Evolutionary conservation across 352 stramenopile species (phyloP).

Genomic region (Globisporangium orthogonon): DNA sequence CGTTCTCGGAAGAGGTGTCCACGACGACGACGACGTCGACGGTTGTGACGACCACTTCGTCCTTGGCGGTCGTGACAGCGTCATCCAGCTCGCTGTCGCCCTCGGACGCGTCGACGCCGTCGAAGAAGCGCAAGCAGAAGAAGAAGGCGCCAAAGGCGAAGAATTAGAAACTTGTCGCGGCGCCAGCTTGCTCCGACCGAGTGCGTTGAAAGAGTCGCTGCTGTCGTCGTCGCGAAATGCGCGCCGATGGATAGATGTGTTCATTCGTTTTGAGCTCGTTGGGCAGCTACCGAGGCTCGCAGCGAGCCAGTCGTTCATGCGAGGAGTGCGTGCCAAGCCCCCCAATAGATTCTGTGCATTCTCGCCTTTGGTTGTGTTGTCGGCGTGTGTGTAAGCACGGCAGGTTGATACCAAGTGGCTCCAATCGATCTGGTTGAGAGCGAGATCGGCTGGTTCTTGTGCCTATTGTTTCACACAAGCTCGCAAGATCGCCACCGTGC

Average conservation of each 20-base stretch:
- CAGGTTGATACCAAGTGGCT: too few species aligned
- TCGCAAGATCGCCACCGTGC: too few species aligned
- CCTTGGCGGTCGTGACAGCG: not conserved
- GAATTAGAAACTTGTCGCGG: not conserved
- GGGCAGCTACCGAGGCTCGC: slow-evolving; percentile 2
- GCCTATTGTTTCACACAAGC: too few species aligned
- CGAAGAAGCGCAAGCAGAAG: slow-evolving; percentile 14
- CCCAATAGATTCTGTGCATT: not conserved
- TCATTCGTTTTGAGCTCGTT: slow-evolving; percentile 3
- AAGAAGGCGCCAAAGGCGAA: slow-evolving; percentile 10
- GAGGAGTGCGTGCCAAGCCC: not conserved
- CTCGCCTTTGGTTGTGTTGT: not conserved
- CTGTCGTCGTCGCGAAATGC: too few species aligned
- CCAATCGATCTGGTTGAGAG: too few species aligned
- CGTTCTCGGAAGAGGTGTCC: slow-evolving; percentile 4
- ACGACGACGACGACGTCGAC: not conserved
- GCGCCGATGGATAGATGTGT: too few species aligned
- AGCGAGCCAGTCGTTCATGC: too few species aligned
- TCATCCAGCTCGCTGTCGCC: not conserved
- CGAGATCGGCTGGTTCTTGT: too few species aligned
- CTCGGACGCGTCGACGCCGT: not conserved
- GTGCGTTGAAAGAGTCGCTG: not conserved
- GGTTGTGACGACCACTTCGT: slow-evolving; percentile 1
- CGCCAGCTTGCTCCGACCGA: too few species aligned
- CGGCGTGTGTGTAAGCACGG: too few species aligned